These are phyloP conservation scores for apple (Malus domestica) DNA, from an alignment of 306 rosid species.

Conservation along the genomic window ASM211411v1 NC_041803.1:15671001-15671500, in stretches of 20 bases:
- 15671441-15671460: slow-evolving; percentile 76
- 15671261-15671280: slow-evolving; percentile 51
- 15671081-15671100: slow-evolving; percentile 77
- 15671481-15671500: slow-evolving; percentile 84
- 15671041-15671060: slow-evolving; percentile 98
- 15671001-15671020: slow-evolving; percentile 82
- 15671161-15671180: slow-evolving; percentile 81
- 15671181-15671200: slow-evolving; percentile 79
- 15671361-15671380: slow-evolving; percentile 81
- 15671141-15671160: slow-evolving; percentile 75
- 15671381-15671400: slow-evolving; percentile 94
- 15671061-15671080: slow-evolving; percentile 58
- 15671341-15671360: slow-evolving; percentile 69
- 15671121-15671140: slow-evolving; percentile 79
- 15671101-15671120: slow-evolving; percentile 90
- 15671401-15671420: slow-evolving; percentile 81
- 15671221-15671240: slow-evolving; percentile 54
- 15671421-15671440: slow-evolving; percentile 76
- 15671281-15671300: slow-evolving; percentile 41
- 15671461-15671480: slow-evolving; percentile 85
- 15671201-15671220: slow-evolving; percentile 35
- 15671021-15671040: slow-evolving; percentile 98
- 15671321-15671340: slow-evolving; percentile 45
- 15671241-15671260: slow-evolving; percentile 39
- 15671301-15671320: slow-evolving; percentile 75